A percentile compares a stretch with the other conserved stretches of the same genome.
Evolutionary conservation across 345 rosid species (phyloP).

Genomic region (Luvunga scandens): DNA sequence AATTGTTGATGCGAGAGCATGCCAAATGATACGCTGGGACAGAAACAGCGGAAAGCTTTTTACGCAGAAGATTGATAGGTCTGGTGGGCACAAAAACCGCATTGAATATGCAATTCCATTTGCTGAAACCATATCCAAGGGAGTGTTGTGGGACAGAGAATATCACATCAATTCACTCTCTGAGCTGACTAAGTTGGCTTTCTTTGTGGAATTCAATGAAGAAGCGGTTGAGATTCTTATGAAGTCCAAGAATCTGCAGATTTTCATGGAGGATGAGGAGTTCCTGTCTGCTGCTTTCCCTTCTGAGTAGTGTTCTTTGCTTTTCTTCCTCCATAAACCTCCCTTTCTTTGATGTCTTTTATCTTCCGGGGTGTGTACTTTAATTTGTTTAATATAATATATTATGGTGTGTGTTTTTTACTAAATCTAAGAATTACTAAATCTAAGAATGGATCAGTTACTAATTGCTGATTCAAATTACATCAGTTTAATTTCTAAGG

Average conservation of each 20-base stretch:
- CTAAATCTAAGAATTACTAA: no score
- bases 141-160: conserved; percentile 52
- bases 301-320: background rate
- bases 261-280: conserved; percentile 49
- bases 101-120: conserved; percentile 53
- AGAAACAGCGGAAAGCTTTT: conserved; percentile 38
- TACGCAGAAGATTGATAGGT: conserved; percentile 39
- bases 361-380: no score
- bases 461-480: no score
- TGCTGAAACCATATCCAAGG: conserved; percentile 48
- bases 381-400: no score
- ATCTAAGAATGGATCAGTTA: no score
- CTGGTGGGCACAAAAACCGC: conserved; percentile 28
- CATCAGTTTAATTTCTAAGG: no score
- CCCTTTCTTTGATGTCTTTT: no score
- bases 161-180: conserved; percentile 38
- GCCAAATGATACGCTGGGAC: conserved; percentile 56
- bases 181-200: conserved; percentile 57
- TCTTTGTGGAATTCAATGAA: conserved; percentile 48
- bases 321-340: background rate
- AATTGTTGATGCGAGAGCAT: conserved; percentile 23
- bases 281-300: conserved; percentile 40
- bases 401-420: no score
- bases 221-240: conserved; percentile 48
- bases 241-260: conserved; percentile 57